These are phyloP conservation scores for Kitagawia praeruptora DNA, from an alignment of 129 eudicot genomes.

Conservation along the genomic window DNA sequence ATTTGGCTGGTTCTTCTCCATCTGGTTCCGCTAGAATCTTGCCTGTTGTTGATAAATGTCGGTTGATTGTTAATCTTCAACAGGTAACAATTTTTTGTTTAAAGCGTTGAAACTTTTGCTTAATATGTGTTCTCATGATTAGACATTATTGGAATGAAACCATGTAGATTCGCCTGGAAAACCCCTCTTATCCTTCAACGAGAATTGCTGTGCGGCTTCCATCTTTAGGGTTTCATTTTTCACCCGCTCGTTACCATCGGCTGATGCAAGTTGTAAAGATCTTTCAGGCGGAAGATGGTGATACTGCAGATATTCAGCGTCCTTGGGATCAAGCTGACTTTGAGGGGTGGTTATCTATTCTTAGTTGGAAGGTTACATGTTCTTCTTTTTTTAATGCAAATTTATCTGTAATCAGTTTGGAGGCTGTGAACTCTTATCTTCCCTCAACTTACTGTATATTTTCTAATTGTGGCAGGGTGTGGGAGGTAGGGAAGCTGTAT, in stretches of 20 bases:
- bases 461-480: slow-evolving; percentile 52
- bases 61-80: slow-evolving; percentile 72
- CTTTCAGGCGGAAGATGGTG: slow-evolving; percentile 58
- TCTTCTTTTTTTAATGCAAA: slow-evolving; percentile 4
- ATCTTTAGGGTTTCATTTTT: slow-evolving; percentile 76
- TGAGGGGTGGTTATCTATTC: slow-evolving; percentile 84
- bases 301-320: slow-evolving; percentile 34
- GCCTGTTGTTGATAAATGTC: slow-evolving; percentile 89
- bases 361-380: slow-evolving; percentile 77
- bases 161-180: slow-evolving; percentile 65
- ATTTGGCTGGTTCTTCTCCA: slow-evolving; percentile 27
- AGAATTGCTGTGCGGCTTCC: slow-evolving; percentile 88
- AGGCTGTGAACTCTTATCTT: slow-evolving; percentile 5
- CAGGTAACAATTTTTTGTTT: slow-evolving; percentile 44
- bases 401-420: not conserved
- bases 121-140: not conserved
- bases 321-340: slow-evolving; percentile 96
- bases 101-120: slow-evolving; percentile 4
- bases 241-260: slow-evolving; percentile 96
- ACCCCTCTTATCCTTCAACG: slow-evolving; percentile 68
- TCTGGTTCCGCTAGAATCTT: slow-evolving; percentile 42
- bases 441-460: slow-evolving; percentile 9
- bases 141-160: not conserved
- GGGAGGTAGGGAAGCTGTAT: slow-evolving; percentile 92
- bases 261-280: slow-evolving; percentile 90